phyloP scores from a whole-genome alignment of 2,329 filamentous ascomycete species.

The Ambrosiella xylebori region DNA sequence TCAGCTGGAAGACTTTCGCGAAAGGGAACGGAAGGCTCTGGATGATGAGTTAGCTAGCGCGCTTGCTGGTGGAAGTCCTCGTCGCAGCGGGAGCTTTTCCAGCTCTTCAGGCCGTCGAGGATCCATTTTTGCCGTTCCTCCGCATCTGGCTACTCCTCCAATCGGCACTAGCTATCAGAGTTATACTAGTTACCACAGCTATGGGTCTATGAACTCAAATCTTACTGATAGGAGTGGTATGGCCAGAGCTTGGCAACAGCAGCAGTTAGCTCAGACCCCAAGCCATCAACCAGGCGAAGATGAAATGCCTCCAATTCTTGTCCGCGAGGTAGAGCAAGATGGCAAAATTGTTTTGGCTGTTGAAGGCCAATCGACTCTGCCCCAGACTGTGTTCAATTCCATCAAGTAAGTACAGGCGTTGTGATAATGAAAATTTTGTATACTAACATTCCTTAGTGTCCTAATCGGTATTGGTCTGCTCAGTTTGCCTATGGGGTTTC shows the following conservation, averaged over 20 bases:
- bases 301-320: constrained; percentile 58
- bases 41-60: constrained; percentile 24
- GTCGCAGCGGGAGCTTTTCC: constrained; percentile 9
- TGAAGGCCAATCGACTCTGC: constrained; percentile 84
- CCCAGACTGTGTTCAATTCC: constrained; percentile 91
- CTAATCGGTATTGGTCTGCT: constrained; percentile 80
- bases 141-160: constrained; percentile 48
- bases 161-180: constrained; percentile 41
- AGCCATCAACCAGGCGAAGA: constrained; percentile 18
- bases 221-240: constrained; percentile 10
- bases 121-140: constrained; percentile 40
- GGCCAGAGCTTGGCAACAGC: constrained; percentile 16
- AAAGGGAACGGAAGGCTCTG: constrained; percentile 32
- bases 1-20: constrained; percentile 20
- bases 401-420: constrained; percentile 41
- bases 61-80: not conserved
- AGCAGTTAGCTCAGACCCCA: constrained; percentile 15
- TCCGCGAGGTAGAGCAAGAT: constrained; percentile 78
- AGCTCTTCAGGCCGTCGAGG: constrained; percentile 20
- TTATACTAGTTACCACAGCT: constrained; percentile 40
- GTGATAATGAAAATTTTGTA: not conserved
- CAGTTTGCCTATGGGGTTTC: constrained; percentile 73
- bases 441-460: constrained; percentile 29
- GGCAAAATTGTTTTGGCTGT: constrained; percentile 71
- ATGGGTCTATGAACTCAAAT: constrained; percentile 31